Evolutionary conservation across 1,139 yeast species (phyloP).

Genomic region (Saccharomycopsis phalli): DNA sequence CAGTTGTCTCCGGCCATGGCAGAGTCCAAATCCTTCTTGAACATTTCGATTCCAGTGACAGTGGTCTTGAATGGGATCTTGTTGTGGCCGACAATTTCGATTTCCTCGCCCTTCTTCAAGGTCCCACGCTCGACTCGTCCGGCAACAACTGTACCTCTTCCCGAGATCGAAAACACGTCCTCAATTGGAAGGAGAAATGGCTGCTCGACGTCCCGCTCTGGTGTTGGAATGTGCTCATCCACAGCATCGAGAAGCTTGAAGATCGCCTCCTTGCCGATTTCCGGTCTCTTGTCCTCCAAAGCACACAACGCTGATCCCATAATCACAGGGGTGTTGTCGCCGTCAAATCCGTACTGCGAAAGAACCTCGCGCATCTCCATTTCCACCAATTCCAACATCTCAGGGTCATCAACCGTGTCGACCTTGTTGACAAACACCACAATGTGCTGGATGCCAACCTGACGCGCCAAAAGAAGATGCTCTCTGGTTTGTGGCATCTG

Average conservation of each 20-base stretch:
- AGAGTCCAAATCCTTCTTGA: slow-evolving; percentile 94
- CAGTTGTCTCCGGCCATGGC: slow-evolving; percentile 99
- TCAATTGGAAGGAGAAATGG: slow-evolving; percentile 97
- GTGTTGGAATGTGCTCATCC: slow-evolving; percentile 93
- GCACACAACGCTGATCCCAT: slow-evolving; percentile 99
- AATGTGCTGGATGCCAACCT: slow-evolving; percentile 96
- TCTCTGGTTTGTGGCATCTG: slow-evolving; percentile 99
- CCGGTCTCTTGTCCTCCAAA: slow-evolving; percentile 78
- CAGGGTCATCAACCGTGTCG: slow-evolving; percentile 96
- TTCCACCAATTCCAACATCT: slow-evolving; percentile 98
- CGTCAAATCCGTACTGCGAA: slow-evolving; percentile 88
- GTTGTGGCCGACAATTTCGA: slow-evolving; percentile 91
- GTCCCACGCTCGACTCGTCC: slow-evolving; percentile 99
- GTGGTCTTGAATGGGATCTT: slow-evolving; percentile 83
- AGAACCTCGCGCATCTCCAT: slow-evolving; percentile 99
- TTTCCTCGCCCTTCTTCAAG: slow-evolving; percentile 96
- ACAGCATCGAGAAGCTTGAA: slow-evolving; percentile 81
- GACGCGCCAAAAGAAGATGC: slow-evolving; percentile 96
- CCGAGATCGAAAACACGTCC: slow-evolving; percentile 95
- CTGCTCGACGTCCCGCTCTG: slow-evolving; percentile 90
- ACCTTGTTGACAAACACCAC: slow-evolving; percentile 98
- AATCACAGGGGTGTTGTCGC: slow-evolving; percentile 94
- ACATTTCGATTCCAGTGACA: slow-evolving; percentile 98
- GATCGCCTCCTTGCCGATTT: slow-evolving; percentile 85
- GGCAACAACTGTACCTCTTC: slow-evolving; percentile 99